Evolutionary conservation across 2,329 filamentous ascomycete genomes (phyloP).

Genomic region (Dichotomopilus funicola): DNA sequence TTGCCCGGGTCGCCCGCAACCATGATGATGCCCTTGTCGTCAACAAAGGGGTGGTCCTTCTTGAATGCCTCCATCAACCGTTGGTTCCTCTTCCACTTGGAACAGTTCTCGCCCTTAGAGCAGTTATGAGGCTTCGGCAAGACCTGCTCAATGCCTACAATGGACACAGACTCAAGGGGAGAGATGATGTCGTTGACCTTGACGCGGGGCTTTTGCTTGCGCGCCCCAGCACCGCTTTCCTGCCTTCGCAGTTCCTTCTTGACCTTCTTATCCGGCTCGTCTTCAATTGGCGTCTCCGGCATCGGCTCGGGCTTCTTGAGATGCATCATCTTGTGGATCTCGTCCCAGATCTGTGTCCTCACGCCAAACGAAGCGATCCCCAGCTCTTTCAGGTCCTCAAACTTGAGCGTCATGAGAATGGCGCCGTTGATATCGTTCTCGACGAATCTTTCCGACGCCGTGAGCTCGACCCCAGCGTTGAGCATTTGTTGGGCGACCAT

Average conservation of each 20-base stretch:
- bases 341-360: slow-evolving; percentile 71
- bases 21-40: slow-evolving; percentile 63
- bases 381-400: slow-evolving; percentile 78
- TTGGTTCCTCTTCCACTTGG: slow-evolving; percentile 76
- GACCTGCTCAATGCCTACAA: slow-evolving; percentile 85
- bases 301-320: slow-evolving; percentile 45
- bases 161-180: slow-evolving; percentile 78
- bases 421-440: slow-evolving; percentile 87
- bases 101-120: slow-evolving; percentile 78
- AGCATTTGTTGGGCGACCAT: slow-evolving; percentile 85
- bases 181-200: slow-evolving; percentile 60
- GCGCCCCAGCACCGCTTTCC: slow-evolving; percentile 30
- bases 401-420: slow-evolving; percentile 84
- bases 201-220: slow-evolving; percentile 36
- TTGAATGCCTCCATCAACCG: slow-evolving; percentile 68
- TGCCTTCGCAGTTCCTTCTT: slow-evolving; percentile 39
- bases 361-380: slow-evolving; percentile 77
- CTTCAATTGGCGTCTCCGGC: slow-evolving; percentile 56
- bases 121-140: slow-evolving; percentile 80
- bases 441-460: slow-evolving; percentile 75
- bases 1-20: slow-evolving; percentile 76
- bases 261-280: slow-evolving; percentile 47
- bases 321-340: slow-evolving; percentile 64
- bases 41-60: slow-evolving; percentile 64
- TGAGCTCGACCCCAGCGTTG: slow-evolving; percentile 69